Base-by-base conservation (phyloP, 164 flowering plant genomes). In the Nymphaea colorata region DNA sequence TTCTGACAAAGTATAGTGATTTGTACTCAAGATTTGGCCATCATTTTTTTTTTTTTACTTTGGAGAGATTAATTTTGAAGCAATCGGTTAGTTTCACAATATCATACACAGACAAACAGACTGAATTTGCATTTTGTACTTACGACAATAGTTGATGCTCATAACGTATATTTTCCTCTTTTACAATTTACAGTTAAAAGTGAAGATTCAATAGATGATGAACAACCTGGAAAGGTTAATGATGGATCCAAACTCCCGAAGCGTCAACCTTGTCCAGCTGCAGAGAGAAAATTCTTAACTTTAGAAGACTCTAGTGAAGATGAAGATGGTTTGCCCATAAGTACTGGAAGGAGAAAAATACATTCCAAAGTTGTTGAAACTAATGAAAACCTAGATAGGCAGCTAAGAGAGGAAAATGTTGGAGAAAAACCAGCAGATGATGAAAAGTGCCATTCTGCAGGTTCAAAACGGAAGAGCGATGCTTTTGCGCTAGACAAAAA, bases 301-400 rank as follows among this genome's bases (percentile, higher is more conserved):
- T 86, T 84, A 68, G 74, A 68, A 55, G 64, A 2, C 41, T 61
- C 64, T 69, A 89, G 90, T 75, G 98, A 94, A 79, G 97, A 94
- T 82, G 98, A 93, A 82, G 98, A 93, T 80, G 97, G 97, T 15
- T 91, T 93, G 73, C 98, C 98, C 85, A 61, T n/a, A 76, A 6
- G n/a, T 75, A n/a, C 51, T 59, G 14, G 70, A 75, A 44, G 70
- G 64, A 10, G 66, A 14, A 71, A 79, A 66, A 6, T 68, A 8
- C 65, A 67, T 44, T 43, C 11, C 45, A 65, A 71, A 64, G 76
- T 72, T 42, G 17, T 65, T 45, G 72, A 70, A 71, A 69, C 64
- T 64, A 72, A 75, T 53, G 71, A 70, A 53, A 73, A 67, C 62
- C 64, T 61, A n/a, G 77, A 75, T 6, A 70, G 79, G 68, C 72